Evolutionary conservation across 768 basidiomycete genomes (phyloP).

Genomic region (Tulasnella sp.): DNA sequence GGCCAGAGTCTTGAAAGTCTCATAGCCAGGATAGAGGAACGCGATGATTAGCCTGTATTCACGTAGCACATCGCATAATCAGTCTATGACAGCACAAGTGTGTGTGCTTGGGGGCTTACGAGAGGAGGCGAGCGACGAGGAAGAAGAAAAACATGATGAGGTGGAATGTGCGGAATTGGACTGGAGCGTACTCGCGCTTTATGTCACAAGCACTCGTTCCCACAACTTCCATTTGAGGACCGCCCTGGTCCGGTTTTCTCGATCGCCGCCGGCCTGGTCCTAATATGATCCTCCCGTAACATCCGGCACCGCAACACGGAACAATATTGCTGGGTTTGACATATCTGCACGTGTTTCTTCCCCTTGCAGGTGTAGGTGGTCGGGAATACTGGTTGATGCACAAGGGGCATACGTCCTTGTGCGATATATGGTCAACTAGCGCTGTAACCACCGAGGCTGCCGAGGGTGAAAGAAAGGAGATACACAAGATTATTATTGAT

Average conservation of each 20-base stretch:
- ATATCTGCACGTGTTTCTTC: too few species aligned
- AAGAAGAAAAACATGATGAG: constrained; percentile 13
- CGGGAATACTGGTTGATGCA: too few species aligned
- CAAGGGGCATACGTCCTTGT: too few species aligned
- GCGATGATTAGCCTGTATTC: constrained; percentile 51
- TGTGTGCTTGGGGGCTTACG: background rate
- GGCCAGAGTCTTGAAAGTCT: constrained; percentile 89
- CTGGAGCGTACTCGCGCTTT: background rate
- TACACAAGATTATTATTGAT: too few species aligned
- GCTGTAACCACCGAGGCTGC: too few species aligned
- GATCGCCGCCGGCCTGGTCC: background rate
- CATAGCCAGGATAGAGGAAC: constrained; percentile 91
- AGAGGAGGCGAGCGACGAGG: constrained; percentile 14
- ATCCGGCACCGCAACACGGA: background rate
- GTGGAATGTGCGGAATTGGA: background rate
- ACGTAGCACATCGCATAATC: too few species aligned
- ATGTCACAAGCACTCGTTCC: background rate
- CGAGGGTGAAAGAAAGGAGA: too few species aligned
- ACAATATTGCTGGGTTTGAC: background rate
- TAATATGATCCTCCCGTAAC: background rate
- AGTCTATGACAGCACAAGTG: background rate
- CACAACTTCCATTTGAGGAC: background rate
- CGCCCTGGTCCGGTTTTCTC: background rate
- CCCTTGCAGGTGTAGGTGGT: too few species aligned
- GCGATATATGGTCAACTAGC: too few species aligned